Percentiles rank a stretch among this genome's conserved stretches.
Evolutionary conservation across 2,329 filamentous ascomycete genomes (phyloP).

Genomic region (Aureobasidium sp.): DNA sequence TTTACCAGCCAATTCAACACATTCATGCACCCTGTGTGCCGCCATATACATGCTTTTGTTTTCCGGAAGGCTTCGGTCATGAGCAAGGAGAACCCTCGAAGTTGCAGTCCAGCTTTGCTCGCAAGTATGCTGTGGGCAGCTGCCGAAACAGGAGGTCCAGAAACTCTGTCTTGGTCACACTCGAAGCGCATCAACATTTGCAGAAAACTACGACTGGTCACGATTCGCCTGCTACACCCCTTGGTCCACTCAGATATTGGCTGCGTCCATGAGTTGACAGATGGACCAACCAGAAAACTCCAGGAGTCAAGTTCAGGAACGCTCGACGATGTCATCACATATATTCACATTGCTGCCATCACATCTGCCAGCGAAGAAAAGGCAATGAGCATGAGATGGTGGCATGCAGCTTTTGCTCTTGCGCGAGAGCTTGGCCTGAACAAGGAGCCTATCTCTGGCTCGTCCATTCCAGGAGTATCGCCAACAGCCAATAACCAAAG

Average conservation of each 20-base stretch:
- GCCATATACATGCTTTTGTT: conserved; percentile 13
- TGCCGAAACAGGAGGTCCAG: conserved; percentile 14
- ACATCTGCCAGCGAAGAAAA: conserved; percentile 15
- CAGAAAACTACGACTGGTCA: conserved; percentile 9
- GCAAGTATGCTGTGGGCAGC: conserved; percentile 14
- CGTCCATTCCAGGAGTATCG: conserved; percentile 9
- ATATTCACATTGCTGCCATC: conserved; percentile 14
- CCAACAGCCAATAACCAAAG: conserved; percentile 14
- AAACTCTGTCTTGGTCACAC: conserved; percentile 14
- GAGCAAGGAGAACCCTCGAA: conserved; percentile 15
- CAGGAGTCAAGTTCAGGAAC: conserved; percentile 11
- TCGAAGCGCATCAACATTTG: conserved; percentile 11
- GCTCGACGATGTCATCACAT: conserved; percentile 13
- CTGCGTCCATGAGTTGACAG: conserved; percentile 9
- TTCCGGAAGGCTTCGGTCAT: conserved; percentile 13
- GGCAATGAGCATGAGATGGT: conserved; percentile 16
- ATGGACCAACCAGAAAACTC: conserved; percentile 1
- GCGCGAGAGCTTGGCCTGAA: conserved; percentile 12
- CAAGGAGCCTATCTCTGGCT: conserved; percentile 13
- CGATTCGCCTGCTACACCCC: conserved; percentile 8
- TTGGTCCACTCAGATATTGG: conserved; percentile 12
- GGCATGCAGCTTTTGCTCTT: conserved; percentile 14
- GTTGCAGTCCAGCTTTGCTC: conserved; percentile 11
- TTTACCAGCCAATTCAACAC: conserved; percentile 16
- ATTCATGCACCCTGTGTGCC: conserved; percentile 13